phyloP scores from a whole-genome alignment of 2,329 filamentous ascomycete species.

The Zopfia rhizophila region DNA sequence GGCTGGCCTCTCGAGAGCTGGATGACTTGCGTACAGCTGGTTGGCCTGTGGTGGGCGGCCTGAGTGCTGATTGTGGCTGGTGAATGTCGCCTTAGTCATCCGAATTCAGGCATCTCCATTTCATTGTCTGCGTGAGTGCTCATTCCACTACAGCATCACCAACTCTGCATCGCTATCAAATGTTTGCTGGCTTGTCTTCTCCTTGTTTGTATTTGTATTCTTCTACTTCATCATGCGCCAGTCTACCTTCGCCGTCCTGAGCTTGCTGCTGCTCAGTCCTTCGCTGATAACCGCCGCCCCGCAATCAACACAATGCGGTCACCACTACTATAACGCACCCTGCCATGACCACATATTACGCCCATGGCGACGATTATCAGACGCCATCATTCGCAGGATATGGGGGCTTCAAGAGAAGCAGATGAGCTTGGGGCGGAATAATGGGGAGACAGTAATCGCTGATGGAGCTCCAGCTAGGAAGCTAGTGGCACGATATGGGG shows the following conservation, averaged over 20 bases:
- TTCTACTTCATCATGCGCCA: constrained; percentile 38
- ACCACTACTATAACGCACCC: constrained; percentile 19
- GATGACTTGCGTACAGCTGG: not conserved
- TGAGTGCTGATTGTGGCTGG: not conserved
- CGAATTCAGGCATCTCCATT: constrained; percentile 1
- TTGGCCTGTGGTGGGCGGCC: not conserved
- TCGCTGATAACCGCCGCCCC: constrained; percentile 44
- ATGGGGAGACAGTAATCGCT: constrained; percentile 1
- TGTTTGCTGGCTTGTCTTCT: constrained; percentile 3
- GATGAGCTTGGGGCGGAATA: constrained; percentile 14
- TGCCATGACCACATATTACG: constrained; percentile 31
- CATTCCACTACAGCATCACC: constrained; percentile 2
- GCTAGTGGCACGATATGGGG: constrained; percentile 68
- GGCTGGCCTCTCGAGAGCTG: not conserved
- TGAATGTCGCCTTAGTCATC: not conserved
- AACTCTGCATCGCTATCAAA: constrained; percentile 4
- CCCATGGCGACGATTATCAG: constrained; percentile 51
- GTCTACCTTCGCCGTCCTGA: constrained; percentile 34
- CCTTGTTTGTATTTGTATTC: not conserved
- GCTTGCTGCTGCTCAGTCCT: constrained; percentile 43
- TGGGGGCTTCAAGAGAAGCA: constrained; percentile 39
- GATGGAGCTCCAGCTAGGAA: constrained; percentile 25
- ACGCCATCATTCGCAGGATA: constrained; percentile 46
- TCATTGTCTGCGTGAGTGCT: too few relatives aligned
- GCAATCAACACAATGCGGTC: constrained; percentile 31